These are phyloP conservation scores for Pyropia yezoensis DNA, from an alignment of 23 red algal genomes.

Conservation along the genomic window DNA sequence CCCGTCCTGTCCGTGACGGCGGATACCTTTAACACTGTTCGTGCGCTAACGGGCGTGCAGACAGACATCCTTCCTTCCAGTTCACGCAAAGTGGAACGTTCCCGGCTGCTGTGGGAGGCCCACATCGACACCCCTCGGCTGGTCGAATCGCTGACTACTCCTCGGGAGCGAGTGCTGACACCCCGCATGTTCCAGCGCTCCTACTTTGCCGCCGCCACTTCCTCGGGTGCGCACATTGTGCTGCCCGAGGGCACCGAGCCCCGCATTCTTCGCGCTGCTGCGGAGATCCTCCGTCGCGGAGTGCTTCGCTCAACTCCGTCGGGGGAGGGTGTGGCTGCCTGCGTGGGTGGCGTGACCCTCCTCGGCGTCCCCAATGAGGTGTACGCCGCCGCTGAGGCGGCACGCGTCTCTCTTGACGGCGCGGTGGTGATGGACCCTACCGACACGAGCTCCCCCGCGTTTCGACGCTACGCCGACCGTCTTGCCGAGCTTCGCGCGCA, in stretches of 20 bases:
- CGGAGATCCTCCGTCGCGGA: neutral
- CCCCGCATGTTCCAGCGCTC: neutral
- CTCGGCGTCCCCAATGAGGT: constrained; percentile 1
- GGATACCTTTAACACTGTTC: too few relatives aligned
- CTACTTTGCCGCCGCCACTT: neutral
- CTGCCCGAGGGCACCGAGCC: constrained; percentile 19
- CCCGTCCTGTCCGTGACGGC: too few relatives aligned
- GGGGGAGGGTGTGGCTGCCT: too few relatives aligned
- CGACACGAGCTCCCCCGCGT: neutral
- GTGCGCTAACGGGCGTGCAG: too few relatives aligned
- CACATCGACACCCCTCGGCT: too few relatives aligned
- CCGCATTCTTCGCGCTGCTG: neutral
- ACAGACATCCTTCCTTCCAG: too few relatives aligned
- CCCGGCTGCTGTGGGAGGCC: too few relatives aligned
- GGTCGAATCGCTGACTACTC: too few relatives aligned
- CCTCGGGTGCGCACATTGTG: constrained; percentile 3
- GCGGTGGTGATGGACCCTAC: constrained; percentile 4
- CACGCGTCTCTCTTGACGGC: neutral
- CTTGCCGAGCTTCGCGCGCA: neutral
- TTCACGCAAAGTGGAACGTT: too few relatives aligned
- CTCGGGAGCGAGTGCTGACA: neutral
- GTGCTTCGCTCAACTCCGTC: too few relatives aligned
- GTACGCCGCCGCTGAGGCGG: neutral
- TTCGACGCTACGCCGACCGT: neutral
- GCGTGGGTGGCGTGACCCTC: neutral